These are phyloP conservation scores for Verticillium nonalfalfae DNA, from an alignment of 2,329 filamentous ascomycete species.

Conservation along the genomic window DNA sequence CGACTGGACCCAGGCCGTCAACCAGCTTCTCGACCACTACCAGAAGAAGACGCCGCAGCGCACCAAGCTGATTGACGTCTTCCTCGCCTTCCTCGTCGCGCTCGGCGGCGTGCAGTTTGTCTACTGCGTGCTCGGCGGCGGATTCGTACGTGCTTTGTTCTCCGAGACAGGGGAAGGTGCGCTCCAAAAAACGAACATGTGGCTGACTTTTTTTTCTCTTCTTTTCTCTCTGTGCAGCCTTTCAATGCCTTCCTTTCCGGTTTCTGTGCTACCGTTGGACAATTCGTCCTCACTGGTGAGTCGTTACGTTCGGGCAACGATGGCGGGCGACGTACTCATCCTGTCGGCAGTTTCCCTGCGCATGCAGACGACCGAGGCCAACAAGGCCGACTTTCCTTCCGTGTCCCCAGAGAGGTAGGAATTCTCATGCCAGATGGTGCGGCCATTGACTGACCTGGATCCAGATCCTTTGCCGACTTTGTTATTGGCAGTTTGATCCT, in stretches of 20 bases:
- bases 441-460: constrained; percentile 10
- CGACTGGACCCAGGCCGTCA: constrained; percentile 28
- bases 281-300: constrained; percentile 90
- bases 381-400: constrained; percentile 69
- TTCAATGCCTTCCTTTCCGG: constrained; percentile 98
- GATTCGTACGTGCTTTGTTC: constrained; percentile 65
- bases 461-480: constrained; percentile 91
- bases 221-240: constrained; percentile 50
- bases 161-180: too few species aligned
- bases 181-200: background rate
- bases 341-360: constrained; percentile 55
- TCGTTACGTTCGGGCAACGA: background rate
- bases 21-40: constrained; percentile 70
- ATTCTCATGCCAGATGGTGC: constrained; percentile 6
- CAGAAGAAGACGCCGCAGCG: constrained; percentile 76
- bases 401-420: constrained; percentile 72
- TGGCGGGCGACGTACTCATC: too few species aligned
- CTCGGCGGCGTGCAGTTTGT: constrained; percentile 88
- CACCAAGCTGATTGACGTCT: constrained; percentile 85
- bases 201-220: background rate
- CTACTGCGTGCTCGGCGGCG: constrained; percentile 87
- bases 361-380: constrained; percentile 84
- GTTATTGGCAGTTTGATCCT: constrained; percentile 90
- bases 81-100: constrained; percentile 79
- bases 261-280: constrained; percentile 89